A percentile compares a stretch with the other conserved stretches of the same genome.
Evolutionary conservation across 139 green algal genomes (phyloP).

Genomic region (Haematococcus sp.): DNA sequence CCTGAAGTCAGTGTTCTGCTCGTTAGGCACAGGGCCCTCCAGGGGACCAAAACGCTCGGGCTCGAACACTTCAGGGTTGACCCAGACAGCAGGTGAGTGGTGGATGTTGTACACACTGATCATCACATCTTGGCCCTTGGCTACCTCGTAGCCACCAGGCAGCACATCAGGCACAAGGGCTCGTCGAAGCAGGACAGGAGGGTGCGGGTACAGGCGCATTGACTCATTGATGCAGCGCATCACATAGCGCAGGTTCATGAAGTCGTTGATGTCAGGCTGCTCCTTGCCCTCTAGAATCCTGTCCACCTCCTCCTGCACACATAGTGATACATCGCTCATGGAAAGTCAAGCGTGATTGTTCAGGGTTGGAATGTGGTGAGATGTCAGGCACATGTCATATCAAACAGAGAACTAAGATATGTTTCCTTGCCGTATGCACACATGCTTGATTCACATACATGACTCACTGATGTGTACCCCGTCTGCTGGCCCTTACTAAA

Average conservation of each 20-base stretch:
- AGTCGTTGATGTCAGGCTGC: constrained; percentile 65
- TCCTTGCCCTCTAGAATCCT: constrained; percentile 66
- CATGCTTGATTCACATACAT: no score
- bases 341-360: background rate
- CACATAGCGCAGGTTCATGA: constrained; percentile 80
- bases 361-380: background rate
- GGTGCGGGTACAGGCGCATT: constrained; percentile 98
- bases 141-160: constrained; percentile 74
- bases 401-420: no score
- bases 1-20: constrained; percentile 95
- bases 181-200: constrained; percentile 88
- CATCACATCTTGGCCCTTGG: constrained; percentile 92
- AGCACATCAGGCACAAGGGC: constrained; percentile 80
- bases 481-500: no score
- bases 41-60: constrained; percentile 91
- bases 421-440: no score
- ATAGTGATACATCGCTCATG: constrained; percentile 3
- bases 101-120: constrained; percentile 99
- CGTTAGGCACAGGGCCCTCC: constrained; percentile 86
- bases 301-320: constrained; percentile 84
- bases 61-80: constrained; percentile 77
- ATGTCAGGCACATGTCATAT: no score
- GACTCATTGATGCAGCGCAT: constrained; percentile 93
- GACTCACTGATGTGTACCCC: no score
- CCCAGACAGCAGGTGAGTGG: constrained; percentile 75